A percentile compares a stretch with the other conserved stretches of the same genome.
phyloP scores from a whole-genome alignment of 805 yeast species.

The Candida odintsovae region DNA sequence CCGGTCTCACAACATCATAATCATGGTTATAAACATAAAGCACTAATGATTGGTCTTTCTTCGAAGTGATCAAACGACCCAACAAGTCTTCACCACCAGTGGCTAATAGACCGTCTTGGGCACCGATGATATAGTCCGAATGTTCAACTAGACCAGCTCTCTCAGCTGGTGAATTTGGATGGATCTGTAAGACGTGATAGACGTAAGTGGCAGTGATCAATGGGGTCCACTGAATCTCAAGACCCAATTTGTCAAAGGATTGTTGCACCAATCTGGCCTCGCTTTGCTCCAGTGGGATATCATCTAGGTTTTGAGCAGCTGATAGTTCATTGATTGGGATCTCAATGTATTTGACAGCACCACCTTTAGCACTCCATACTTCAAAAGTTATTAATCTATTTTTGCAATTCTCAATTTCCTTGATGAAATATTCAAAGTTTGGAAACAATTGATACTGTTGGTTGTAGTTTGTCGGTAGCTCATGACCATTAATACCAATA shows the following conservation, averaged over 20 bases:
- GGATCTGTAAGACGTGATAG: constrained; percentile 78
- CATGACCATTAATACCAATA: constrained; percentile 72
- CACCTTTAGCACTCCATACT: constrained; percentile 89
- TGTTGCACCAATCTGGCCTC: constrained; percentile 23
- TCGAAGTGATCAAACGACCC: constrained; percentile 57
- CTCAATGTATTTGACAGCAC: constrained; percentile 39
- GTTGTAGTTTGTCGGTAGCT: constrained; percentile 34
- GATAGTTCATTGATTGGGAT: constrained; percentile 25
- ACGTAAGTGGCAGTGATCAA: constrained; percentile 71
- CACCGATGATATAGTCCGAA: constrained; percentile 83
- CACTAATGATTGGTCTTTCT: constrained; percentile 38
- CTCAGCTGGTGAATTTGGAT: constrained; percentile 76
- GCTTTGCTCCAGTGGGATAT: constrained; percentile 16
- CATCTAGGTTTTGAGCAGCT: constrained; percentile 25
- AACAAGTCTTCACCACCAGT: constrained; percentile 84
- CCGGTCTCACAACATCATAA: constrained; percentile 80
- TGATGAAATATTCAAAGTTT: constrained; percentile 37
- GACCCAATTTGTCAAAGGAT: constrained; percentile 49
- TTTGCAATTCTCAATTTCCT: constrained; percentile 37
- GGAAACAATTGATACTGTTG: constrained; percentile 32
- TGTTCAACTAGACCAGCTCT: constrained; percentile 77
- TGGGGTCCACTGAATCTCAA: constrained; percentile 74
- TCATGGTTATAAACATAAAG: constrained; percentile 84
- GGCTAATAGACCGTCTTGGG: constrained; percentile 77
- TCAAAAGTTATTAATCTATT: constrained; percentile 43